These are phyloP conservation scores for Scutellaria barbata DNA, from an alignment of 257 asterid genomes.

Conservation along the genomic window DNA sequence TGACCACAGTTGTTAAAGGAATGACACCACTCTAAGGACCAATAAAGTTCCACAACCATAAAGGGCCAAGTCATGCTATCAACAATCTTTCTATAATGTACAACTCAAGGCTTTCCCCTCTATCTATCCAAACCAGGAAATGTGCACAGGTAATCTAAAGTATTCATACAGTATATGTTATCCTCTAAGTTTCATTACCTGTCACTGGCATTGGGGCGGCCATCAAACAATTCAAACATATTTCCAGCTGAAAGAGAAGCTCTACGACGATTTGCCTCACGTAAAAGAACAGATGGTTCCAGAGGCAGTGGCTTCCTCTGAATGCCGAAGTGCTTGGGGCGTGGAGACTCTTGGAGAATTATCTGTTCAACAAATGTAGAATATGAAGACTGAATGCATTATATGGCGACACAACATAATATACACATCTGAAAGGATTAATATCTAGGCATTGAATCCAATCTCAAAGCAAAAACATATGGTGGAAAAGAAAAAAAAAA, in stretches of 20 bases:
- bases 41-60: neutral
- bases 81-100: neutral
- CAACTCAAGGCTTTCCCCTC: conserved; percentile 7
- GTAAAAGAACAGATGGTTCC: conserved; percentile 93
- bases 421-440: conserved; percentile 23
- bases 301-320: conserved; percentile 97
- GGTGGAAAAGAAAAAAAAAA: conserved; percentile 7
- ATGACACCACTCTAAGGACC: conserved; percentile 6
- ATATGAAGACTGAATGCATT: conserved; percentile 19
- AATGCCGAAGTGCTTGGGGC: conserved; percentile 82
- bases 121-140: conserved; percentile 3
- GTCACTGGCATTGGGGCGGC: conserved; percentile 63
- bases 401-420: conserved; percentile 18
- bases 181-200: conserved; percentile 58
- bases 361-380: conserved; percentile 52
- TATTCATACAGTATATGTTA: conserved; percentile 27
- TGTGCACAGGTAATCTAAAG: conserved; percentile 11
- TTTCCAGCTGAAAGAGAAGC: conserved; percentile 99
- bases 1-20: neutral
- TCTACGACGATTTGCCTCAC: conserved; percentile 98
- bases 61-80: neutral
- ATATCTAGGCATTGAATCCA: conserved; percentile 16
- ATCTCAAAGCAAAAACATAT: conserved; percentile 16
- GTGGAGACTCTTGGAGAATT: conserved; percentile 85
- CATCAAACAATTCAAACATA: conserved; percentile 79